Evolutionary conservation across 768 basidiomycete species (phyloP), one percentile per base, ranked within the genome.

Genomic region (Coprinopsis marcescibilis): DNA sequence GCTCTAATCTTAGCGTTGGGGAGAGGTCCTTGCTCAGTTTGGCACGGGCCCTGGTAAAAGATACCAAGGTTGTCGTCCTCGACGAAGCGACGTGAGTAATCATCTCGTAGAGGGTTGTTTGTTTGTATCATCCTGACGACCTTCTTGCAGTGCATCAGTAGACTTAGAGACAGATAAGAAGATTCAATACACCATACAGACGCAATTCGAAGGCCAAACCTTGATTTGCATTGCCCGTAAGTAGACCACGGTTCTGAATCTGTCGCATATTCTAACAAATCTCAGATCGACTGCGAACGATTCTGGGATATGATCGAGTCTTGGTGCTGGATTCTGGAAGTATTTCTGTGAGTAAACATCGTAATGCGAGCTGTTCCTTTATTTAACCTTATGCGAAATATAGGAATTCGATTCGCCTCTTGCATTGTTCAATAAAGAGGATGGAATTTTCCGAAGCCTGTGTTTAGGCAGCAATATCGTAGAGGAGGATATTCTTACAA

Each of bases 141-240:
- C 36, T 14, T 42, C 43, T n/a, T 51, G 43, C 30, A 63, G 58
- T 67, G 84, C 84, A 10, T 84, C 82, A 4, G 84, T 89, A 11
- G 85, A 88, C 55, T 71, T 81, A 41, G 85, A 85, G 60, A 91
- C 87, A 0, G 89, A 91, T 61, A 67, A 77, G 50, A 85, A 83
- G 62, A 89, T 94, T 45, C 89, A 93, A 55, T 66, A 76, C 32
- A 91, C 89, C 3, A 91, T 94, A 42, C 73, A 82, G 5, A 72
- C 66, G 4, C 77, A 83, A 60, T 92, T 92, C 68, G 68, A 65
- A 35, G 78, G 83, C 54, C 77, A 81, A 43, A 90, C 89, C 0
- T 69, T 89, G 14, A 64, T 90, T 19, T 87, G 83, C 60, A 89
- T 89, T 53, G 85, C 84, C 40, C 86, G 81, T 85, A 55, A 60